Percentiles rank a stretch among this genome's conserved stretches.
Evolutionary conservation across 129 eudicot species (phyloP).

Genomic region (Artemisia tridentata): DNA sequence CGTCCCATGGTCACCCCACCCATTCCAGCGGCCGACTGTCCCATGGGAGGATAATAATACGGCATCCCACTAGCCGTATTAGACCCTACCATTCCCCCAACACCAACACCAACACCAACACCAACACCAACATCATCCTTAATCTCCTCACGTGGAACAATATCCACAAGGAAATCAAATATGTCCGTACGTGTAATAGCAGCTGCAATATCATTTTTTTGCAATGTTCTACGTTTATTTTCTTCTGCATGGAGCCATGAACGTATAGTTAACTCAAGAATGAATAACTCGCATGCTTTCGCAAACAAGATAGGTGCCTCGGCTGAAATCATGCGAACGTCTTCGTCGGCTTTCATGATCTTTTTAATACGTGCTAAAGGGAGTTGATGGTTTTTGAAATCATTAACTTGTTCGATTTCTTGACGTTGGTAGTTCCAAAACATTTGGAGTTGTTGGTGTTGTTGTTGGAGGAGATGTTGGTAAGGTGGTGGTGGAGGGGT

Average conservation of each 20-base stretch:
- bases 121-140: constrained; percentile 57
- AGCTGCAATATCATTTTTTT: constrained; percentile 82
- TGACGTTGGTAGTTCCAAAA: constrained; percentile 85
- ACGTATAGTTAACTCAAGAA: constrained; percentile 74
- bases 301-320: constrained; percentile 85
- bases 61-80: constrained; percentile 63
- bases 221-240: constrained; percentile 75
- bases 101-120: constrained; percentile 29
- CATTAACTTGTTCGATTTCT: constrained; percentile 73
- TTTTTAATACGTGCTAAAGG: constrained; percentile 76
- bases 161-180: constrained; percentile 79
- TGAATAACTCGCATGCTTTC: constrained; percentile 83
- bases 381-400: constrained; percentile 84
- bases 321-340: constrained; percentile 85
- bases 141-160: constrained; percentile 75
- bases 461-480: constrained; percentile 84
- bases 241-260: constrained; percentile 93
- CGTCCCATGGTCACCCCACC: constrained; percentile 48
- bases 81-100: constrained; percentile 33
- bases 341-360: constrained; percentile 77
- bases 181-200: constrained; percentile 82
- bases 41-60: constrained; percentile 73
- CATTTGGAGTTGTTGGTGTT: constrained; percentile 81
- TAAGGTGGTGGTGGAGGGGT: constrained; percentile 39
- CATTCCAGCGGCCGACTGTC: constrained; percentile 35